Evolutionary conservation across 2,329 filamentous ascomycete species (phyloP).

Genomic region (Cladosporium sp.): DNA sequence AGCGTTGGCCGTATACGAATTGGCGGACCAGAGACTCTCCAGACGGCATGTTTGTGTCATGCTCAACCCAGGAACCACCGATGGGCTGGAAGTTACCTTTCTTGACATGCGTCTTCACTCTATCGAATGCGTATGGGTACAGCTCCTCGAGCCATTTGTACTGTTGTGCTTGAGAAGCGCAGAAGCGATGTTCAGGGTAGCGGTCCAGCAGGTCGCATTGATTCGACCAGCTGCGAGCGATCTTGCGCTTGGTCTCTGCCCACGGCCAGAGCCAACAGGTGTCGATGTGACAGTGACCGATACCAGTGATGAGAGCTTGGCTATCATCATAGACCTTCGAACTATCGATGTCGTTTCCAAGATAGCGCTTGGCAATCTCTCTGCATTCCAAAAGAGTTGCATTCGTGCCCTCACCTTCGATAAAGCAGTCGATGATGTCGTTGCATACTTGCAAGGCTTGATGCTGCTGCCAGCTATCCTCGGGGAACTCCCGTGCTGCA

Average conservation of each 20-base stretch:
- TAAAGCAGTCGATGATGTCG: conserved; percentile 84
- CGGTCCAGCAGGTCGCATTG: conserved; percentile 93
- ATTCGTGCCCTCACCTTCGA: conserved; percentile 67
- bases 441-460: conserved; percentile 79
- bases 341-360: conserved; percentile 77
- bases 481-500: conserved; percentile 84
- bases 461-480: conserved; percentile 84
- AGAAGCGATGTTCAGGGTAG: conserved; percentile 90
- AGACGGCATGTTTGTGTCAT: conserved; percentile 95
- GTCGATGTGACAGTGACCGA: conserved; percentile 97
- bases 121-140: conserved; percentile 84
- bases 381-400: conserved; percentile 75
- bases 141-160: conserved; percentile 94
- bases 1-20: conserved; percentile 91
- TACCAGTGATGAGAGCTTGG: conserved; percentile 74
- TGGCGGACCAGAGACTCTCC: conserved; percentile 92
- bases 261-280: conserved; percentile 99
- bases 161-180: conserved; percentile 90
- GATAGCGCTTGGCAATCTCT: conserved; percentile 75
- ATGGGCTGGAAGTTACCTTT: conserved; percentile 90
- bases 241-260: conserved; percentile 95
- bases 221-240: conserved; percentile 92
- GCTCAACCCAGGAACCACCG: conserved; percentile 97
- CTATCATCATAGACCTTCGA: conserved; percentile 77
- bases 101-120: conserved; percentile 86